Evolutionary conservation across 2,329 filamentous ascomycete species (phyloP), one percentile per base, ranked within the genome.

Genomic region (Aspergillus sp.): DNA sequence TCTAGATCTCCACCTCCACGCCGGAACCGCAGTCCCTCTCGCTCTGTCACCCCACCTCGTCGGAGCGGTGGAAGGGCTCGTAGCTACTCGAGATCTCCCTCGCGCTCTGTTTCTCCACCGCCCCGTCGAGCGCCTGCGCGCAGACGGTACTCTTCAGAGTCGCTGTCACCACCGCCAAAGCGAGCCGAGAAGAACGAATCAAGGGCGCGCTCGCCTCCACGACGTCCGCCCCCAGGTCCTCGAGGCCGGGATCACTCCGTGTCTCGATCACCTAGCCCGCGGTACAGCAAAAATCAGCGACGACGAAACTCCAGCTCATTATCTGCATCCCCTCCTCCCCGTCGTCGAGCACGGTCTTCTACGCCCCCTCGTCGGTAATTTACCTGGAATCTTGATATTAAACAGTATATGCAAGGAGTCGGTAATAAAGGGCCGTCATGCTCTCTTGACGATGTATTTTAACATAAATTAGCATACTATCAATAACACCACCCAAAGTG

Each of bases 11-110:
- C 63, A 33, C 63, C 60, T 40, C 48, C 35, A 43, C 66, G 66
- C 17, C 62, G 58, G 21, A 65, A 64, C 14, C 70, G 71, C 40
- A 74, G 72, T 8, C 59, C 57, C 8, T 72, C 70, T 52, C 69
- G 70, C n/a, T 75, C 73, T 17, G 62, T 66, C 51, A 69, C 68
- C 17, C 73, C 72, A n/a, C 68, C 68, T 46, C 66, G 65, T 23
- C 65, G 62, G 33, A 62, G 63, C 24, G 64, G 57, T n/a, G 47
- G 68, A 41, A 65, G 67, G 55, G 60, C 55, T 27, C 67, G 68
- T 45, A 73, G 70, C 52, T 70, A 70, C 53, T 71, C 73, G 6
- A 56, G 71, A 53, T 75, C 72, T 3, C 43, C 61, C 2, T 73
- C 71, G 11, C 68, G 70, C 27, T 74, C 71, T 15, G 56, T 63